Conservation (phyloP, 1,284 basidiomycete genomes). For the Pseudozyma sp. region DNA sequence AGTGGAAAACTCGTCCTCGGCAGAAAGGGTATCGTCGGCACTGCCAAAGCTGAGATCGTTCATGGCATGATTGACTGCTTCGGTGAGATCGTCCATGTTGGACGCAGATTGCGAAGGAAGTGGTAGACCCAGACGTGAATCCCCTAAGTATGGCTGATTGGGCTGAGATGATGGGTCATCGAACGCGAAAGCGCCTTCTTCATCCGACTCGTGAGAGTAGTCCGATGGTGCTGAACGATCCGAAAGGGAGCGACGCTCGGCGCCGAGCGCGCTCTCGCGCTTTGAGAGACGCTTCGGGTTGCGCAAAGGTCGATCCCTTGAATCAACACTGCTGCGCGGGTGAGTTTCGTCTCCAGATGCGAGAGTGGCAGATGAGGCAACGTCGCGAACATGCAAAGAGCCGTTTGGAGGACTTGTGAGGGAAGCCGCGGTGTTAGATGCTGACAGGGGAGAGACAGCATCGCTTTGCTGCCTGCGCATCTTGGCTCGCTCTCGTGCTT, state of each 20-base stretch:
- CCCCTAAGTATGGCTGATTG: background rate
- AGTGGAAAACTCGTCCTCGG: constrained; percentile 33
- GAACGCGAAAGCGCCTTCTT: constrained; percentile 21
- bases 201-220: constrained; percentile 46
- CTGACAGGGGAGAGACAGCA: constrained; percentile 4
- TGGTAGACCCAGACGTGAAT: background rate
- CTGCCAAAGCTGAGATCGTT: constrained; percentile 58
- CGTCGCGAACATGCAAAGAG: constrained; percentile 26
- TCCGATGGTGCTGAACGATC: constrained; percentile 46
- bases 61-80: constrained; percentile 56
- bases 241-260: constrained; percentile 22
- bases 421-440: background rate
- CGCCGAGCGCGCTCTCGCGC: constrained; percentile 7
- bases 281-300: constrained; percentile 40
- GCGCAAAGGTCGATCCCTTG: constrained; percentile 33
- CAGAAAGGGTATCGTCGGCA: constrained; percentile 32
- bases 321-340: constrained; percentile 34
- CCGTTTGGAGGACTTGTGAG: constrained; percentile 19
- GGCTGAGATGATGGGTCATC: constrained; percentile 9
- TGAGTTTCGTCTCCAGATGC: constrained; percentile 10
- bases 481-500: constrained; percentile 47
- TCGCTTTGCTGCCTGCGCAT: constrained; percentile 44
- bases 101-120: constrained; percentile 3
- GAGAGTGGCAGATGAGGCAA: constrained; percentile 26
- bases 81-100: constrained; percentile 54